Base-by-base conservation (phyloP, 164 flowering plant genomes). In the Buxus sempervirens region DNA sequence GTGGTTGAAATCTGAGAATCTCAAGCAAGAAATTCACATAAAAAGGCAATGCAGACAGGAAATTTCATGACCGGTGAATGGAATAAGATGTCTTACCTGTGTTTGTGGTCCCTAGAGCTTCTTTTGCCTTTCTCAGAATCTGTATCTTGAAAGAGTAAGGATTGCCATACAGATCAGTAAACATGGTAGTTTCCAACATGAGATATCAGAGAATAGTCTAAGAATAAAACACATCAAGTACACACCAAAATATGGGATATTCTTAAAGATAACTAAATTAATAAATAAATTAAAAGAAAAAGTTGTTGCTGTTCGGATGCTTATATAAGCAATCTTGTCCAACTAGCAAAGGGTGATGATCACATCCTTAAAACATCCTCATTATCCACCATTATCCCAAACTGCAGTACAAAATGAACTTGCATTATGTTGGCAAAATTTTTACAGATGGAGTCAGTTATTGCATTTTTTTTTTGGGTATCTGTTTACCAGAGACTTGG, bases 51-150 rank as follows among this genome's bases (percentile, higher is more conserved):
- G 26, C 27, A 15, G 36, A 16, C 54, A 56, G 60, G 23, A 9
- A 32, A 32, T 32, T 32, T 32, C 38, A 32, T 32, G 7, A 56
- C 9, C 42, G 24, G 45, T 16, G 18, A 25, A 26, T 6, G 58
- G 49, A 26, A 45, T n/a, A 8, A 55, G 53, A 2, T 63, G 18
- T 75, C 83, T 69, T 71, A 70, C 88, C 78, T 71, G 75, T 53
- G 42, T 42, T 42, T 57, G 72, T 25, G 51, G 72, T 55, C 62
- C 78, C 78, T 27, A 77, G 69, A 36, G 73, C 60, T 58, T 68
- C 57, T 63, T 65, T 70, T 0, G 69, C 57, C 38, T 75, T 64
- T 67, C 63, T n/a, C 26, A 73, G 70, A 58, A 60, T 54, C 84
- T 84, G 74, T 72, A 74, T 18, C 49, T 64, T 41, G 56, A 54